Base-by-base conservation (phyloP, 371 early-diverging fungal species). In the Furculomyces boomerangus region DNA sequence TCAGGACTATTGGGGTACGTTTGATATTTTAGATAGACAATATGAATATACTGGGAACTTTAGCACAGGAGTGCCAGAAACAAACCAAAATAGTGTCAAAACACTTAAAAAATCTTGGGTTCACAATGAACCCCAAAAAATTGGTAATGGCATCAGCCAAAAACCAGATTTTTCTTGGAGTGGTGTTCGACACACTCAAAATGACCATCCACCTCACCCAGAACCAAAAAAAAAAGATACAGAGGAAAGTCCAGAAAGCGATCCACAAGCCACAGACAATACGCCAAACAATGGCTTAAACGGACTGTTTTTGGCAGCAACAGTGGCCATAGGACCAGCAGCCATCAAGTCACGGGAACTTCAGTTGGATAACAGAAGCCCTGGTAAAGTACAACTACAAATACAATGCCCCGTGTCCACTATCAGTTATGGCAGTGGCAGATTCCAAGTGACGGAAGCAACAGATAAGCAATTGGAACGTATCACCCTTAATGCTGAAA, bases 11-110 rank as follows among this genome's bases (percentile, higher is more conserved):
- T 10, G 69, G 68, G 1, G 59, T 60, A 30, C 57, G 71, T n/a
- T 49, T 70, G 13, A 60, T 53, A 3, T 64, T 65, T 24, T 67
- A 70, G 30, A 60, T 70, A 1, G 66, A 70, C 64, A 66, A 70
- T 25, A 59, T 67, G 20, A 16, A 35, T 35, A 44, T 67, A 26
- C 26, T 67, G 40, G 57, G 58, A 45, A 30, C 27, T 27, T 65
- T 59, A 18, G 48, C 30, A 24, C 5, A 18, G 22, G 39, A 24
- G 13, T 39, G 30, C 51, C 16, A 30, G 3, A 57, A 54, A 37
- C 62, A 62, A 37, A 64, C 61, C 0, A 47, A 37, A 45, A 53
- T 56, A 22, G 27, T 16, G 7, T 16, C 16, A 16, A 35, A 35
- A 16, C 7, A 35, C 35, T 10, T 35, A 16, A 16, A 35, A 16